Evolutionary conservation across 1,284 basidiomycete genomes (phyloP).

Genomic region (Ceratobasidium theobromae): DNA sequence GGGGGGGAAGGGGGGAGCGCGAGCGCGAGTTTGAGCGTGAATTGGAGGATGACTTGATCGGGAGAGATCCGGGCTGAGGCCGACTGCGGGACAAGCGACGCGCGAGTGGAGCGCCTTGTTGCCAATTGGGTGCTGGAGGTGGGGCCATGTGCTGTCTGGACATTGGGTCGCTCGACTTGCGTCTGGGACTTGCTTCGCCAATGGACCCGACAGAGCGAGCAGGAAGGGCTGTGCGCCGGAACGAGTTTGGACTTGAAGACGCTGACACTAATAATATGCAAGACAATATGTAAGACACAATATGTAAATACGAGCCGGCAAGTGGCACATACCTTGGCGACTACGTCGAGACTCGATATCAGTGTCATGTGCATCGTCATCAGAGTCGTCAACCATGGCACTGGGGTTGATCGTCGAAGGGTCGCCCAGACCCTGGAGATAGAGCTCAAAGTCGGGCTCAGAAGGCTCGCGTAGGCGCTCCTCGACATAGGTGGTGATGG

Average conservation of each 20-base stretch:
- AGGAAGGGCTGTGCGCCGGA: slow-evolving; percentile 65
- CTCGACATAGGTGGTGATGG: slow-evolving; percentile 93
- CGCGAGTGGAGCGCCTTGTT: slow-evolving; percentile 42
- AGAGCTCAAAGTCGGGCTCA: slow-evolving; percentile 35
- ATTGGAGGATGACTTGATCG: slow-evolving; percentile 71
- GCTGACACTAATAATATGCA: slow-evolving; percentile 61
- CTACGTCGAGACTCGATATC: slow-evolving; percentile 29
- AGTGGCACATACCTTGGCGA: slow-evolving; percentile 32
- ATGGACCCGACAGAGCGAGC: slow-evolving; percentile 22
- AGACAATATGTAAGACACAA: slow-evolving; percentile 52
- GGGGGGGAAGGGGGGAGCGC: slow-evolving; percentile 80
- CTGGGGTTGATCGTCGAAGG: slow-evolving; percentile 58
- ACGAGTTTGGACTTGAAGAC: slow-evolving; percentile 63
- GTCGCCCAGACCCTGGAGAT: slow-evolving; percentile 47
- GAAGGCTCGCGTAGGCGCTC: slow-evolving; percentile 71
- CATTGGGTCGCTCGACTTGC: slow-evolving; percentile 36
- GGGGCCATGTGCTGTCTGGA: slow-evolving; percentile 41
- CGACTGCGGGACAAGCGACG: slow-evolving; percentile 72
- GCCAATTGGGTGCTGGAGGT: slow-evolving; percentile 45
- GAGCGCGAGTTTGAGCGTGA: slow-evolving; percentile 97
- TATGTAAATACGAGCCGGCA: slow-evolving; percentile 16
- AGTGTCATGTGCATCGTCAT: slow-evolving; percentile 55
- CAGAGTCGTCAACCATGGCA: slow-evolving; percentile 65
- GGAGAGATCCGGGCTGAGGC: slow-evolving; percentile 68
- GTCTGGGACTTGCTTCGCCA: slow-evolving; percentile 17